Conservation (phyloP, 1,139 yeast species). For the Hemisphaericaspora lyxosophila region DNA sequence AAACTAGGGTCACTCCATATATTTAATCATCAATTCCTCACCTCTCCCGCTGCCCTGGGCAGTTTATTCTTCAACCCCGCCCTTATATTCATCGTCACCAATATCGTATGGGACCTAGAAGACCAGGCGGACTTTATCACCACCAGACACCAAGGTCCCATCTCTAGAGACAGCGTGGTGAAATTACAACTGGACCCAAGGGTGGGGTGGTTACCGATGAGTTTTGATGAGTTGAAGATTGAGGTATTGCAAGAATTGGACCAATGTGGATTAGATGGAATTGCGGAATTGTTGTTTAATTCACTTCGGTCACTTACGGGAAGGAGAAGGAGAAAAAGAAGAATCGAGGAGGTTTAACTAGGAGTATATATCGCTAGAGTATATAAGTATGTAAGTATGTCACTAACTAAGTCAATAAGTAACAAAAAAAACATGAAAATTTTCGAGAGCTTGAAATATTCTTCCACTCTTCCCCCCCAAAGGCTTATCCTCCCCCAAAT, state of each 20-base stretch:
- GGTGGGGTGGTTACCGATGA: conserved; percentile 29
- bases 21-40: conserved; percentile 17
- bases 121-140: conserved; percentile 31
- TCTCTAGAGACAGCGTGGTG: conserved; percentile 32
- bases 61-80: conserved; percentile 57
- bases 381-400: too few relatives aligned
- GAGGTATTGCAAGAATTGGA: conserved; percentile 37
- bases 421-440: conserved; percentile 3
- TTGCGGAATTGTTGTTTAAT: conserved; percentile 45
- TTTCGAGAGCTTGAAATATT: neutral
- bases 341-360: too few relatives aligned
- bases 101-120: conserved; percentile 48
- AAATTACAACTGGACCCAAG: conserved; percentile 20
- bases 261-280: conserved; percentile 38
- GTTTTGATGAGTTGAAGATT: conserved; percentile 41
- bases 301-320: conserved; percentile 44
- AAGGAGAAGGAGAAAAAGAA: too few relatives aligned
- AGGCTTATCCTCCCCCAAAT: neutral
- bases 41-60: conserved; percentile 34
- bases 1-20: conserved; percentile 34
- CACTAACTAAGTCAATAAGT: too few relatives aligned
- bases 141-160: conserved; percentile 47
- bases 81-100: conserved; percentile 47
- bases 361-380: too few relatives aligned
- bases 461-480: neutral